phyloP scores from a whole-genome alignment of 2,329 filamentous ascomycete species.

The Talaromyces pinophilus region DNA sequence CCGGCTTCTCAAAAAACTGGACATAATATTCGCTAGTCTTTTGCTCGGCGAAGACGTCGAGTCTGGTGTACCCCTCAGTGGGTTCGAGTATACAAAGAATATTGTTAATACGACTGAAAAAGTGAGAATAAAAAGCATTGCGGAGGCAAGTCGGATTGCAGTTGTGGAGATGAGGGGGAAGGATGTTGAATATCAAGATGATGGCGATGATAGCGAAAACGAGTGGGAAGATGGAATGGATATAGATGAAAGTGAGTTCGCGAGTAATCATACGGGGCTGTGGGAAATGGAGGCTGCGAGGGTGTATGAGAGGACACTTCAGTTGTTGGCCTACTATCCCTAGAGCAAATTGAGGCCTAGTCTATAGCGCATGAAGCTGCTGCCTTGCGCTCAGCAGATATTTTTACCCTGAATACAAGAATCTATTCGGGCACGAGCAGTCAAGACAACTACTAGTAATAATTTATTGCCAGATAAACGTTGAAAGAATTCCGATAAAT shows the following conservation, averaged over 20 bases:
- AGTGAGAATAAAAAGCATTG: conserved; percentile 79
- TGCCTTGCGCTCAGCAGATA: too few relatives aligned
- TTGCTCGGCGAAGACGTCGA: conserved; percentile 67
- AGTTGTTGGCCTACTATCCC: too few relatives aligned
- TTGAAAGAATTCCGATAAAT: too few relatives aligned
- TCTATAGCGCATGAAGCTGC: too few relatives aligned
- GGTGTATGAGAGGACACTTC: conserved; percentile 66
- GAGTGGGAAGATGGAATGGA: conserved; percentile 48
- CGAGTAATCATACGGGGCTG: conserved; percentile 29
- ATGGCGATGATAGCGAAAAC: conserved; percentile 42
- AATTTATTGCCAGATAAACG: too few relatives aligned
- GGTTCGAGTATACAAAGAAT: conserved; percentile 63
- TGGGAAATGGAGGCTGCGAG: conserved; percentile 70
- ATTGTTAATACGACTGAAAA: conserved; percentile 74
- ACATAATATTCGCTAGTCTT: conserved; percentile 78
- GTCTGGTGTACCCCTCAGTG: conserved; percentile 66
- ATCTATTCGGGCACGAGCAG: too few relatives aligned
- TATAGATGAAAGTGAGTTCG: conserved; percentile 19
- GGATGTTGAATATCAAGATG: conserved; percentile 47
- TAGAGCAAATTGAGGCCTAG: too few relatives aligned
- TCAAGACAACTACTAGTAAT: too few relatives aligned
- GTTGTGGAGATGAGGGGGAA: conserved; percentile 65
- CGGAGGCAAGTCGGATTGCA: conserved; percentile 71
- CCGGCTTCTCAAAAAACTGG: conserved; percentile 71
- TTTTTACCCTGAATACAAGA: too few relatives aligned